Evolutionary conservation across 768 basidiomycete species (phyloP).

Genomic region (Gymnopilus junonius): DNA sequence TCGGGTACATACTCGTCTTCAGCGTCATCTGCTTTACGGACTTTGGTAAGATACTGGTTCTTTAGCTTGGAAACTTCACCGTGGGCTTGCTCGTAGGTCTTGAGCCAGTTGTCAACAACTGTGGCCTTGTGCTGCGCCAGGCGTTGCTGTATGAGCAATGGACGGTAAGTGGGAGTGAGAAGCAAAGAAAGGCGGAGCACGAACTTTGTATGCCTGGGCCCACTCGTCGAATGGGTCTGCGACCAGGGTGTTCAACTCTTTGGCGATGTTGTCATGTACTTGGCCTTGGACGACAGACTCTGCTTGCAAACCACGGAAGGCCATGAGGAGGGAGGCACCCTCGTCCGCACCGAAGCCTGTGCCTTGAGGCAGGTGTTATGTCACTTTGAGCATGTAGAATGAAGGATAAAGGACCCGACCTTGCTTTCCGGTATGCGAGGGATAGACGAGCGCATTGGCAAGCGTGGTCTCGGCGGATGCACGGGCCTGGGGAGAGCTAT

Average conservation of each 20-base stretch:
- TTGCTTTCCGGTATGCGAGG: slow-evolving; percentile 50
- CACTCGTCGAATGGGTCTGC: slow-evolving; percentile 82
- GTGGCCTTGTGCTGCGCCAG: slow-evolving; percentile 60
- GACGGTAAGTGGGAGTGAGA: slow-evolving; percentile 3
- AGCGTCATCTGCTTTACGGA: slow-evolving; percentile 85
- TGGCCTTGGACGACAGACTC: slow-evolving; percentile 77
- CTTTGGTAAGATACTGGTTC: slow-evolving; percentile 76
- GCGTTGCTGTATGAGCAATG: slow-evolving; percentile 50
- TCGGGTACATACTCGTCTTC: slow-evolving; percentile 86
- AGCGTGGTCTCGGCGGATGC: slow-evolving; percentile 70
- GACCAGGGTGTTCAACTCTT: slow-evolving; percentile 76
- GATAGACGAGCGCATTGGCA: slow-evolving; percentile 59
- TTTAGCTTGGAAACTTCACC: slow-evolving; percentile 75
- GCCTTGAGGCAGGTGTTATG: slow-evolving; percentile 39
- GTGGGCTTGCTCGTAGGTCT: slow-evolving; percentile 71
- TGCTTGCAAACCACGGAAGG: slow-evolving; percentile 79
- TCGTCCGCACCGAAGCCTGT: slow-evolving; percentile 80
- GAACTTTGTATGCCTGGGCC: slow-evolving; percentile 75
- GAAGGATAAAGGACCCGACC: slow-evolving; percentile 36
- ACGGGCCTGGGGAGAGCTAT: slow-evolving; percentile 56
- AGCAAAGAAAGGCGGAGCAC: slow-evolving; percentile 10
- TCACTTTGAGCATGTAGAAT: neutral
- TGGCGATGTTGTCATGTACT: slow-evolving; percentile 70
- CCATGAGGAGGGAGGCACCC: slow-evolving; percentile 79
- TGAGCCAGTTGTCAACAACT: slow-evolving; percentile 69